Base-by-base conservation (phyloP, 768 basidiomycete genomes). In the Russula griseocarnosa region DNA sequence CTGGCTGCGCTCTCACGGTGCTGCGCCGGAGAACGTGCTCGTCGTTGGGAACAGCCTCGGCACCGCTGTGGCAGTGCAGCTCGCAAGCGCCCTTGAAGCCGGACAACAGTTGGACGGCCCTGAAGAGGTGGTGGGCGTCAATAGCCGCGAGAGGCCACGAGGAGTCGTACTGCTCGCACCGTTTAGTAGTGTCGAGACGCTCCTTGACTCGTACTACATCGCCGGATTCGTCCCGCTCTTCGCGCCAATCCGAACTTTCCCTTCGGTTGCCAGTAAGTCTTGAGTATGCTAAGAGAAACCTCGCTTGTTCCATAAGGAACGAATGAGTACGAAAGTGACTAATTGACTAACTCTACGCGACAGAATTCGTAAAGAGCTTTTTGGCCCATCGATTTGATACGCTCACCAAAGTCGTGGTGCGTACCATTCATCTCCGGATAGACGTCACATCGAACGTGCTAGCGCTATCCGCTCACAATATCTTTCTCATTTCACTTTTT, bases 41-140 rank as follows among this genome's bases (percentile, higher is more conserved):
- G 73, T 98, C 49, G 77, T 92, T 3, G 95, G 95, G 0, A 93
- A 95, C 69, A 94, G 92, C 67, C 77, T 98, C 14, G 95, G 95
- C 1, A 94, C 94, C 0, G 94, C 87, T 0, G 88, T 98, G 2
- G 79, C 75, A 0, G 77, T 78, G 30, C 78, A 70, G 58, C 72
- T 80, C 11, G 78, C 75, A 18, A 76, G 71, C 30, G 66, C 73
- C 53, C 73, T 85, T 4, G 75, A 76, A 14, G 61, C 62, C 1
- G 54, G 38, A 13, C 18, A 40, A 26, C 32, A 7, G 14, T 18
- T 40, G 6, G 38, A 18, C 1, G 38, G 16, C 38, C 38, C 61
- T 1, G 46, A 49, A 11, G 18, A 22, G 16, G 36, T 26, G 36
- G 22, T 11, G 22, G 46, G n/a, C 13, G 22, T 14, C 16, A 18